Conservation (phyloP, 768 basidiomycete species). For the Pulveroboletus sp. region DNA sequence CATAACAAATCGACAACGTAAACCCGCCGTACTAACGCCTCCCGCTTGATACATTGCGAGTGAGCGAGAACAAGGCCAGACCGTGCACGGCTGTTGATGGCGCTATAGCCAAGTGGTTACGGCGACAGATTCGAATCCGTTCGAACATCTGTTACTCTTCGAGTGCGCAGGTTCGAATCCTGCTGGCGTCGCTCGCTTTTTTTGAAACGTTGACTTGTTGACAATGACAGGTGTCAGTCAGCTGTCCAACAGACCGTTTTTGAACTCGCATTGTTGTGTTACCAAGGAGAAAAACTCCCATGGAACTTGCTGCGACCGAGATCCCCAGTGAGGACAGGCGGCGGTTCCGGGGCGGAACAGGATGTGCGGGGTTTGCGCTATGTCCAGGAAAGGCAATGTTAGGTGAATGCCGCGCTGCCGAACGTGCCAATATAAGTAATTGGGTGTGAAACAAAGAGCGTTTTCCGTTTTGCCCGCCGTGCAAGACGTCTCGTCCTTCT, state of each 20-base stretch:
- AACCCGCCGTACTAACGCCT: no score
- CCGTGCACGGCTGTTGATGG: no score
- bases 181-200: conserved; percentile 50
- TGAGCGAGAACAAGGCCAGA: no score
- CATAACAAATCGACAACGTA: no score
- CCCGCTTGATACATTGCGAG: no score
- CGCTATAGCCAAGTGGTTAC: conserved; percentile 76
- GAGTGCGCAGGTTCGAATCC: conserved; percentile 68
- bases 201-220: conserved; percentile 4
- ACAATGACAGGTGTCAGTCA: conserved; percentile 2
- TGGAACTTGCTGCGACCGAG: not conserved
- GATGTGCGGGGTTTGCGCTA: conserved; percentile 15
- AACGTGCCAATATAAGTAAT: conserved; percentile 15
- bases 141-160: conserved; percentile 55
- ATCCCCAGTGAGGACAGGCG: no score
- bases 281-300: no score
- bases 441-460: conserved; percentile 6
- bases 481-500: not conserved
- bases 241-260: not conserved
- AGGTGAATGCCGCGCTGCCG: conserved; percentile 19
- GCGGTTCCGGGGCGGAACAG: not conserved
- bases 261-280: not conserved
- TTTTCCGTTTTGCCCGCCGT: conserved; percentile 14
- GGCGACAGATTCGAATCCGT: conserved; percentile 64
- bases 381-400: conserved; percentile 11